Evolutionary conservation across 2,329 filamentous ascomycete species (phyloP).

Genomic region (Diaporthe capsici): DNA sequence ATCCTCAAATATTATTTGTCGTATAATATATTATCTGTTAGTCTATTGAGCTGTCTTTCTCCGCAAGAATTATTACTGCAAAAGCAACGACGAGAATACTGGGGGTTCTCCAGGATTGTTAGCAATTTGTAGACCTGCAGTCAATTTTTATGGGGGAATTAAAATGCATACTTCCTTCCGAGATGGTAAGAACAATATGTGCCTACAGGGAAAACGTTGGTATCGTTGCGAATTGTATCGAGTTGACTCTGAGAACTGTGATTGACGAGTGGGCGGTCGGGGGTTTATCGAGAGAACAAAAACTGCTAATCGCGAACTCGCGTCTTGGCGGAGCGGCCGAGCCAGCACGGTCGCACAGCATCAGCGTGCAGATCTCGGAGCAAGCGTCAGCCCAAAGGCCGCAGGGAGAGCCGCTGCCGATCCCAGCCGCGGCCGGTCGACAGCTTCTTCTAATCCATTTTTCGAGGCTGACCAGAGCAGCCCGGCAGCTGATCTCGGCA

Average conservation of each 20-base stretch:
- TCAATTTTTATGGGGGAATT: too few relatives aligned
- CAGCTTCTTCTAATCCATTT: not conserved
- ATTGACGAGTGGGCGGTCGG: not conserved
- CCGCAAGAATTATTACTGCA: too few relatives aligned
- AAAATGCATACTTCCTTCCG: too few relatives aligned
- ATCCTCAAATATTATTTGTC: too few relatives aligned
- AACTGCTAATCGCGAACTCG: conserved; percentile 22
- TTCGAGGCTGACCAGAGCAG: not conserved
- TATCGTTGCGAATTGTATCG: not conserved
- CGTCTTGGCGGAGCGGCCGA: conserved; percentile 33
- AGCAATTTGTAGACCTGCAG: too few relatives aligned
- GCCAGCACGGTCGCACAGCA: not conserved
- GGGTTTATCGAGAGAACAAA: conserved; percentile 17
- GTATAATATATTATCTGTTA: too few relatives aligned
- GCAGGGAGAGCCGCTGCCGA: not conserved
- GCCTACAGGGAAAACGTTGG: too few relatives aligned
- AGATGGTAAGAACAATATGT: too few relatives aligned
- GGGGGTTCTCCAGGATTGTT: too few relatives aligned
- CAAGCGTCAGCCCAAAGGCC: not conserved
- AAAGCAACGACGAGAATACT: too few relatives aligned
- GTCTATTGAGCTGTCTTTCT: too few relatives aligned
- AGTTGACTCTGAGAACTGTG: not conserved
- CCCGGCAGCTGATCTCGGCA: not conserved
- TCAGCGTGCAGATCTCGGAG: conserved; percentile 7
- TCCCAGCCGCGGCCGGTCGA: not conserved